Evolutionary conservation across 805 yeast genomes (phyloP).

Genomic region (Nakazawaea ishiwadae): DNA sequence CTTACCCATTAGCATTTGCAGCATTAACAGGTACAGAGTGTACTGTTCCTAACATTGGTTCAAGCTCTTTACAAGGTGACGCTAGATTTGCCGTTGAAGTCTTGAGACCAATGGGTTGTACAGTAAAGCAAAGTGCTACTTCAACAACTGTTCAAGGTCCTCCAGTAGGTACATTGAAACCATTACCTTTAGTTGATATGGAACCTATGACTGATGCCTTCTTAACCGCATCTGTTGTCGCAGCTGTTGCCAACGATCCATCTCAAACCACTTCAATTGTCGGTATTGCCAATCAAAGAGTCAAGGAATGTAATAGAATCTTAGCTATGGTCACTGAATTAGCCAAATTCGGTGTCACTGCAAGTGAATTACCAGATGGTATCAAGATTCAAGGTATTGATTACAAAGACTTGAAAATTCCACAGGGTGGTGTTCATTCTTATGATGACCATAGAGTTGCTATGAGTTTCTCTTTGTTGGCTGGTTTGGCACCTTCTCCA

Average conservation of each 20-base stretch:
- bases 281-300: constrained; percentile 98
- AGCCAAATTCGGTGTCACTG: constrained; percentile 84
- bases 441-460: constrained; percentile 98
- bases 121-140: constrained; percentile 73
- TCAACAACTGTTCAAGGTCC: constrained; percentile 95
- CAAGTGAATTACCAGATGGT: constrained; percentile 88
- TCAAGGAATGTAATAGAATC: constrained; percentile 94
- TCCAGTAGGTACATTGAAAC: constrained; percentile 57
- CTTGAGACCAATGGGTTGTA: constrained; percentile 91
- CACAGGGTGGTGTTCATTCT: constrained; percentile 60
- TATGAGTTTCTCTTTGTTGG: constrained; percentile 89
- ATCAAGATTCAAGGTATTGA: constrained; percentile 76
- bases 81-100: constrained; percentile 95
- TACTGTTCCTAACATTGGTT: constrained; percentile 92
- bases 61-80: constrained; percentile 90
- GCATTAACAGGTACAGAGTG: constrained; percentile 93
- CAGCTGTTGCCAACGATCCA: constrained; percentile 75
- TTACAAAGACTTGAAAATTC: constrained; percentile 46
- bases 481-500: constrained; percentile 58
- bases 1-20: constrained; percentile 96
- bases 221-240: constrained; percentile 93
- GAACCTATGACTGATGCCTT: constrained; percentile 99
- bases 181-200: constrained; percentile 83
- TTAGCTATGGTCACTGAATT: constrained; percentile 89
- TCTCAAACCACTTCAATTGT: constrained; percentile 67